Evolutionary conservation across 805 yeast genomes (phyloP).

Genomic region (Wickerhamia fluorescens): DNA sequence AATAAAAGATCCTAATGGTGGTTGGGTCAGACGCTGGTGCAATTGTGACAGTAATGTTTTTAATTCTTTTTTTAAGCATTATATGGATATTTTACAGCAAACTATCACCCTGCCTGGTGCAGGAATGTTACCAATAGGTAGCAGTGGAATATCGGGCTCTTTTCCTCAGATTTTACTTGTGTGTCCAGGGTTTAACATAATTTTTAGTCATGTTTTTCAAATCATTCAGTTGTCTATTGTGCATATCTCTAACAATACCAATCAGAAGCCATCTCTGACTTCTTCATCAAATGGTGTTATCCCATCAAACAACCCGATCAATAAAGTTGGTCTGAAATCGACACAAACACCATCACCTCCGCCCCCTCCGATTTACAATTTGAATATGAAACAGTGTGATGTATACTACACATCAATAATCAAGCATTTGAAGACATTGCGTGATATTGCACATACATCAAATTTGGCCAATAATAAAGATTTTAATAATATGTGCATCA

Average conservation of each 20-base stretch:
- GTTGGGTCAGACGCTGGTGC: slow-evolving; percentile 60
- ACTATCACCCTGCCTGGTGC: too few species aligned
- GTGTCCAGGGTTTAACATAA: slow-evolving; percentile 41
- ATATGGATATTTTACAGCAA: slow-evolving; percentile 25
- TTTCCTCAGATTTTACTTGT: slow-evolving; percentile 8
- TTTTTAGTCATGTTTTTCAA: slow-evolving; percentile 42
- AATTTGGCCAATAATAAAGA: slow-evolving; percentile 8
- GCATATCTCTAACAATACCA: slow-evolving; percentile 5
- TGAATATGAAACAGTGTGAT: slow-evolving; percentile 20
- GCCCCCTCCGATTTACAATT: slow-evolving; percentile 5
- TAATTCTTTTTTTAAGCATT: slow-evolving; percentile 56
- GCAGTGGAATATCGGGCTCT: not conserved
- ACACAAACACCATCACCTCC: slow-evolving; percentile 3
- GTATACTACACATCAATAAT: slow-evolving; percentile 32
- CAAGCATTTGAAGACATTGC: slow-evolving; percentile 31
- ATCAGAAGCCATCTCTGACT: slow-evolving; percentile 2
- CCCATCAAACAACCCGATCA: not conserved
- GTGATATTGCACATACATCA: slow-evolving; percentile 24
- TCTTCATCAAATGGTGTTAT: not conserved
- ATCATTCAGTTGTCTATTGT: slow-evolving; percentile 26
- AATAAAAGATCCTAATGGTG: slow-evolving; percentile 50
- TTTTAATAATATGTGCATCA: slow-evolving; percentile 15
- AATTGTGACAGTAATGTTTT: slow-evolving; percentile 51
- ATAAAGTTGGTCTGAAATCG: not conserved
- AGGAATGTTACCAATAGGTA: not conserved